These are phyloP conservation scores for Solanum virginianum DNA, from an alignment of 257 asterid species.

Conservation along the genomic window DNA sequence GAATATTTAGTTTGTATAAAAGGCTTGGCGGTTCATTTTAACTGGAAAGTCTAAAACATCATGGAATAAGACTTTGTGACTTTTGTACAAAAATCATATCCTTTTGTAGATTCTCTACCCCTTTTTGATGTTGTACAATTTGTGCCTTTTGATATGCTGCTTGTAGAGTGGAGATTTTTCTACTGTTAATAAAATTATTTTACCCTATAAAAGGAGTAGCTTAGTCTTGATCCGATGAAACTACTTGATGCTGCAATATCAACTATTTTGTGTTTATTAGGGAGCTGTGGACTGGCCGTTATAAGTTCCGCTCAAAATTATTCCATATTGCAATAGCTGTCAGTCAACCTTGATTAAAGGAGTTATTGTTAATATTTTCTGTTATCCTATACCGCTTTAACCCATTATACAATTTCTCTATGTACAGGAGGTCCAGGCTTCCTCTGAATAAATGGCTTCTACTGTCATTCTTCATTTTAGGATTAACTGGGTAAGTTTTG, in stretches of 20 bases:
- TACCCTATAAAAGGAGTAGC: neutral
- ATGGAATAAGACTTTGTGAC: neutral
- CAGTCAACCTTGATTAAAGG: neutral
- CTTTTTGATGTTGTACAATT: neutral
- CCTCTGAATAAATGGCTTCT: constrained; percentile 56
- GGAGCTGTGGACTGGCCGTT: neutral
- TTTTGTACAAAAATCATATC: neutral
- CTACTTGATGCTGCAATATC: neutral
- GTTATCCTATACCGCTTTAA: neutral
- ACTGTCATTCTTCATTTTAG: constrained; percentile 77
- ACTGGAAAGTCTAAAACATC: neutral
- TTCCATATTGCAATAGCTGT: neutral
- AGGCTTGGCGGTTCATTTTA: neutral
- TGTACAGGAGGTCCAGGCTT: constrained; percentile 55
- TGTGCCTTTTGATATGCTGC: neutral
- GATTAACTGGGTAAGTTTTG: constrained; percentile 76
- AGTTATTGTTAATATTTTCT: neutral
- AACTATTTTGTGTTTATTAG: neutral
- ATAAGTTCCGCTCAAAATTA: neutral
- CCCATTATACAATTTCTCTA: neutral
- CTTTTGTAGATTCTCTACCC: neutral
- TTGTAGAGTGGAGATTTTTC: neutral
- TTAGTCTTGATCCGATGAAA: neutral
- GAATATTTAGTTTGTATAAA: neutral
- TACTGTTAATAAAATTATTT: neutral